Conservation (phyloP, 169 alveolate species). For the Babesia caballi region DNA sequence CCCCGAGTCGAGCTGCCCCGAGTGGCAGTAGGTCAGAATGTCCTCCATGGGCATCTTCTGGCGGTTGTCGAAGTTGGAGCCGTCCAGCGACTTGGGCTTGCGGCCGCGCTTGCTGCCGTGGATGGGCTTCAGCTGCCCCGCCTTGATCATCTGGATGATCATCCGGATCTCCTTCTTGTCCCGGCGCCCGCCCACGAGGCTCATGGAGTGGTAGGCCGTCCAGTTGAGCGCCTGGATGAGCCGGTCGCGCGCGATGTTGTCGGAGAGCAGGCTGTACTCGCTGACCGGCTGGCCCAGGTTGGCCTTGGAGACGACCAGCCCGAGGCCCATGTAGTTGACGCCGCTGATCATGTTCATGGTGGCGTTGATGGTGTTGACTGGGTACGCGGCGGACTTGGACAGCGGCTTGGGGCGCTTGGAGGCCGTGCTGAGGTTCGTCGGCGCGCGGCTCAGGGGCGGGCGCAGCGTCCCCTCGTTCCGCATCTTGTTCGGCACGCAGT, state of each 20-base stretch:
- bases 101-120: constrained; percentile 68
- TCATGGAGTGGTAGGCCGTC: constrained; percentile 37
- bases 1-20: constrained; percentile 59
- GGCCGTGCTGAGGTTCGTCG: not conserved
- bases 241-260: constrained; percentile 52
- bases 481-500: constrained; percentile 47
- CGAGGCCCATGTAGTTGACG: constrained; percentile 52
- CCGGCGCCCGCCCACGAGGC: constrained; percentile 16
- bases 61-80: constrained; percentile 61
- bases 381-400: not conserved
- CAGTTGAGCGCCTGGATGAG: constrained; percentile 64
- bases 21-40: constrained; percentile 54
- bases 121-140: constrained; percentile 59
- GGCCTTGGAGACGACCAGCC: constrained; percentile 32
- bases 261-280: constrained; percentile 46
- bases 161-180: constrained; percentile 42
- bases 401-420: constrained; percentile 31
- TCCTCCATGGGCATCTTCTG: constrained; percentile 70
- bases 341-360: constrained; percentile 23
- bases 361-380: constrained; percentile 6
- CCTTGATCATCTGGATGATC: constrained; percentile 41
- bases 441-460: not conserved
- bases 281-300: constrained; percentile 30
- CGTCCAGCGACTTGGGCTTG: constrained; percentile 67
- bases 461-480: not conserved